Percentiles rank a stretch among this genome's conserved stretches.
Conservation (phyloP, 768 basidiomycete genomes). For the Pleurotus djamor region DNA sequence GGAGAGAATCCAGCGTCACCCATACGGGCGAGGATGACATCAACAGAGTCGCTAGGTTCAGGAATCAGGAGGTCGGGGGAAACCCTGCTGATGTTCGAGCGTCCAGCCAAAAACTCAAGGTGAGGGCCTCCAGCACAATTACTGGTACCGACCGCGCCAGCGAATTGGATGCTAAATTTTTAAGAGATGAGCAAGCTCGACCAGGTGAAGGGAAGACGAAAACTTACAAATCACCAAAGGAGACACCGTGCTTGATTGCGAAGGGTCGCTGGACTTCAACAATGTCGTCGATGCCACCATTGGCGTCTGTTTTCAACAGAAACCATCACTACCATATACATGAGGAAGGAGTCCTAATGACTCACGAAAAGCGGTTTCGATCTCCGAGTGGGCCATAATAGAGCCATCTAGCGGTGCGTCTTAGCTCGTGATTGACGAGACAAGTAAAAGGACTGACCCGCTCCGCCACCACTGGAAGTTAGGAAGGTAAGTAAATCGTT, state of each 20-base stretch:
- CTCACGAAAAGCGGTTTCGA: constrained; percentile 19
- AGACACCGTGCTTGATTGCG: constrained; percentile 24
- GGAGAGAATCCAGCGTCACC: constrained; percentile 28
- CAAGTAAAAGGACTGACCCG: constrained; percentile 9
- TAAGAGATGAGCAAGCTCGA: too few relatives aligned
- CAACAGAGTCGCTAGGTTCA: constrained; percentile 26
- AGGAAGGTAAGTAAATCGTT: neutral
- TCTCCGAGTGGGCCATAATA: constrained; percentile 19
- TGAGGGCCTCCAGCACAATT: constrained; percentile 38
- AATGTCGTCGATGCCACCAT: constrained; percentile 27
- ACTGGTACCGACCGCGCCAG: constrained; percentile 27
- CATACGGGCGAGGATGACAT: constrained; percentile 22
- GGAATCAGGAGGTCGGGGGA: constrained; percentile 29
- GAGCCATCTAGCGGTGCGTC: constrained; percentile 16
- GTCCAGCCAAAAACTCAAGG: constrained; percentile 32
- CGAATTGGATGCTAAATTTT: constrained; percentile 34
- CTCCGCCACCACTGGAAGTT: constrained; percentile 16
- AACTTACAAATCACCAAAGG: constrained; percentile 35
- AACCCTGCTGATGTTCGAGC: constrained; percentile 19
- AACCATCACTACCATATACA: neutral
- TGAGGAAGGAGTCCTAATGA: neutral
- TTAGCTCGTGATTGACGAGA: neutral
- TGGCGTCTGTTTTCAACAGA: constrained; percentile 14
- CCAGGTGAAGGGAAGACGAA: too few relatives aligned
- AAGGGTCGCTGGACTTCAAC: constrained; percentile 25